phyloP scores from a whole-genome alignment of 768 basidiomycete genomes.

The Neoboletus brunneissimus region DNA sequence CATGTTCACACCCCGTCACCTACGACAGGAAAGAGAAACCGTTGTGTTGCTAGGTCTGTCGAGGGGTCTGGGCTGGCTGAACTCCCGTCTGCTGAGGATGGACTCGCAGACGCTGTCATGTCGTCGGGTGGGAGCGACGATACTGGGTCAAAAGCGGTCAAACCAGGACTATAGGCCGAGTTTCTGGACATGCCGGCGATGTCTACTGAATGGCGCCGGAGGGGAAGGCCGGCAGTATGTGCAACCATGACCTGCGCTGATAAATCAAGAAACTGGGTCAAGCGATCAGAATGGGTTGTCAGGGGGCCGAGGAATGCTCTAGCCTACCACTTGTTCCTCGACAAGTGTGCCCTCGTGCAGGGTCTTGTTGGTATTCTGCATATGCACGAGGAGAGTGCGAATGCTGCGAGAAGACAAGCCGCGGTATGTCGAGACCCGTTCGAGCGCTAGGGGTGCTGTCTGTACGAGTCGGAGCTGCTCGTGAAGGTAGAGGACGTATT shows the following conservation, averaged over 20 bases:
- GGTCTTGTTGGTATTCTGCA: slow-evolving; percentile 54
- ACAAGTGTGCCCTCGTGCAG: slow-evolving; percentile 47
- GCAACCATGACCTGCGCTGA: slow-evolving; percentile 28
- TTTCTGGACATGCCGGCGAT: slow-evolving; percentile 14
- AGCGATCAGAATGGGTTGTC: neutral
- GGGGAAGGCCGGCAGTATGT: slow-evolving; percentile 24
- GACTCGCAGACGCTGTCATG: slow-evolving; percentile 21
- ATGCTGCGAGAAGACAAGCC: slow-evolving; percentile 65
- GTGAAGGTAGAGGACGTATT: slow-evolving; percentile 66
- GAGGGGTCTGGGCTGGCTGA: slow-evolving; percentile 20
- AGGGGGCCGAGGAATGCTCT: neutral
- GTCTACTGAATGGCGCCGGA: slow-evolving; percentile 34
- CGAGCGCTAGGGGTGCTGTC: slow-evolving; percentile 43
- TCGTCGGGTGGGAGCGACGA: slow-evolving; percentile 16
- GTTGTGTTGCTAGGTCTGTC: slow-evolving; percentile 13
- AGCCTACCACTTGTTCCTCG: slow-evolving; percentile 55
- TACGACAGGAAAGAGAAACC: slow-evolving; percentile 17
- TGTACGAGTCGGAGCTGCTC: slow-evolving; percentile 55
- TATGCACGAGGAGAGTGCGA: slow-evolving; percentile 67
- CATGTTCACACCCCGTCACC: slow-evolving; percentile 18
- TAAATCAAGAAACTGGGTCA: slow-evolving; percentile 28
- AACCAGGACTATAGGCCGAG: slow-evolving; percentile 5
- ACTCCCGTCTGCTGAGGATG: slow-evolving; percentile 21
- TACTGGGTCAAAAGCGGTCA: slow-evolving; percentile 17
- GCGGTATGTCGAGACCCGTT: slow-evolving; percentile 49